phyloP scores from a whole-genome alignment of 176 grass and related monocot genomes.

The Phoenix dactylifera region DNA sequence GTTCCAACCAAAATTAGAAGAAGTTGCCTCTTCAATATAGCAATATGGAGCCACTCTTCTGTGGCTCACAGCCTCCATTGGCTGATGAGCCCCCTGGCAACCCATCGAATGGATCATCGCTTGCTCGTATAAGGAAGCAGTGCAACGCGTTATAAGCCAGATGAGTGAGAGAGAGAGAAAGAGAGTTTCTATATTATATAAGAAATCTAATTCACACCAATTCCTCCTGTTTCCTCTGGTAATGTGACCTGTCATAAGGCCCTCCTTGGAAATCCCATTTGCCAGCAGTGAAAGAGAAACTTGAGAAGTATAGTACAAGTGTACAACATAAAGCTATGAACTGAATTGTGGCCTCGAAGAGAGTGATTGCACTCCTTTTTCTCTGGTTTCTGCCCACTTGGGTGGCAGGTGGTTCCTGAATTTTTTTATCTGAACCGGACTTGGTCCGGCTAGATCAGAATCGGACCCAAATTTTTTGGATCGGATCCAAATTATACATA shows the following conservation, averaged over 20 bases:
- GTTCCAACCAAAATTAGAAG: no score
- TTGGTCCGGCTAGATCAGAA: no score
- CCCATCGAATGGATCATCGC: slow-evolving; percentile 4
- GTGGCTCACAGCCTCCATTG: slow-evolving; percentile 23
- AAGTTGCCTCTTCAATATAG: no score
- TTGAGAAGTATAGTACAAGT: not conserved
- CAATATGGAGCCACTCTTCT: slow-evolving; percentile 1
- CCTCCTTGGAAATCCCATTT: slow-evolving; percentile 93
- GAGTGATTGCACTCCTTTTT: no score
- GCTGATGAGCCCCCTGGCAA: no score
- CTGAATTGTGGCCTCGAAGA: no score
- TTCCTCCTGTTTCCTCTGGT: slow-evolving; percentile 96
- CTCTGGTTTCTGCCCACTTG: slow-evolving; percentile 26
- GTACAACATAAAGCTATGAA: not conserved
- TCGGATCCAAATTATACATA: no score
- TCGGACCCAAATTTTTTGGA: no score
- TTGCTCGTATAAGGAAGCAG: slow-evolving; percentile 45
- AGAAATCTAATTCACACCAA: slow-evolving; percentile 38
- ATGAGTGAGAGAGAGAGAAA: not conserved
- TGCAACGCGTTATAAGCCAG: not conserved
- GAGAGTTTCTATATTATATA: not conserved
- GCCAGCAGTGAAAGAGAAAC: slow-evolving; percentile 1
- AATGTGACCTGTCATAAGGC: slow-evolving; percentile 44
- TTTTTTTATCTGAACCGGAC: no score
- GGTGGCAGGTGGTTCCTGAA: slow-evolving; percentile 74